These are phyloP conservation scores for Starmerella gropengiesseri DNA, from an alignment of 805 yeast genomes.

Conservation along the genomic window DNA sequence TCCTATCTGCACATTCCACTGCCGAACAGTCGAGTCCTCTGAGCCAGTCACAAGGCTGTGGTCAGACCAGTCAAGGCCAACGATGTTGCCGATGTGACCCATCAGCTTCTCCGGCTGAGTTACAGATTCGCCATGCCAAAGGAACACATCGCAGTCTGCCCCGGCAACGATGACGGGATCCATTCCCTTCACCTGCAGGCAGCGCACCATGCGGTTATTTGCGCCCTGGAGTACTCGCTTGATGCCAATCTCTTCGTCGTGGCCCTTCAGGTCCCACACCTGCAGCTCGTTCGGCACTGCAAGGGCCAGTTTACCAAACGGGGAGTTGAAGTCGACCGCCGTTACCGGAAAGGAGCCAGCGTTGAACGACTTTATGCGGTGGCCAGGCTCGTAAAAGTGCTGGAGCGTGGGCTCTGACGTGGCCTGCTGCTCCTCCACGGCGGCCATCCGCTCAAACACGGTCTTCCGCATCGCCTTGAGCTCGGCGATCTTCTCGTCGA, in stretches of 20 bases:
- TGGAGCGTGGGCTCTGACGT: conserved; percentile 43
- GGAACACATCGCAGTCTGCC: conserved; percentile 9
- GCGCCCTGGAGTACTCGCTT: conserved; percentile 4
- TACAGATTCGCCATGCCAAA: conserved; percentile 17
- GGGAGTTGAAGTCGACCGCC: conserved; percentile 57
- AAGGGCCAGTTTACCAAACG: conserved; percentile 66
- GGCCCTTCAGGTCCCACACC: conserved; percentile 13
- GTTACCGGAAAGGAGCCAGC: conserved; percentile 43
- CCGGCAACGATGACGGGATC: conserved; percentile 16
- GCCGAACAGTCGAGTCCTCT: conserved; percentile 58
- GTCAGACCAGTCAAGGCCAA: conserved; percentile 48
- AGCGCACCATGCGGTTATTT: not conserved
- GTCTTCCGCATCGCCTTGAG: conserved; percentile 41
- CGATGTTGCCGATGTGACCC: conserved; percentile 56
- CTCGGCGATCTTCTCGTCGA: conserved; percentile 47
- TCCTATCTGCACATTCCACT: conserved; percentile 62
- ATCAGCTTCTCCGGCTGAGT: conserved; percentile 42
- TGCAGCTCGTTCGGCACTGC: conserved; percentile 63
- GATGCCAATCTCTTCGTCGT: conserved; percentile 5
- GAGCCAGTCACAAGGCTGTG: conserved; percentile 53
- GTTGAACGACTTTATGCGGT: conserved; percentile 37
- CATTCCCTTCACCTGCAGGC: conserved; percentile 9
- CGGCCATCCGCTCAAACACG: conserved; percentile 49
- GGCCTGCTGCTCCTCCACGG: conserved; percentile 51
- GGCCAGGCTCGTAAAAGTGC: conserved; percentile 52